Evolutionary conservation across 169 alveolate genomes (phyloP).

Genomic region (Plasmodium adleri): DNA sequence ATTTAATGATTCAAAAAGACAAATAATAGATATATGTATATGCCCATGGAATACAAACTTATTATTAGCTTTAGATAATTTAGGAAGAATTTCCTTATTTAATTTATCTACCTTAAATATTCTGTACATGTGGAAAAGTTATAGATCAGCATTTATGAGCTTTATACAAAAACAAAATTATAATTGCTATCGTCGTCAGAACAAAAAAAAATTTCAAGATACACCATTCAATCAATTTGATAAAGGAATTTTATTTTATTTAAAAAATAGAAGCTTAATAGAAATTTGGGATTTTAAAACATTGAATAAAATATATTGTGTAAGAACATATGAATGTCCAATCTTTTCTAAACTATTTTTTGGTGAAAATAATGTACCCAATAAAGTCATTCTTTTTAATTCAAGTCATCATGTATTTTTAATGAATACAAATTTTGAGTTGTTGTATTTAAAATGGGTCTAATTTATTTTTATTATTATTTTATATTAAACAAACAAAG

Average conservation of each 20-base stretch:
- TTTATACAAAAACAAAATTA: conserved; percentile 18
- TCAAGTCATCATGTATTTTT: conserved; percentile 38
- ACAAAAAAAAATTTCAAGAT: neutral
- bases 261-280: conserved; percentile 55
- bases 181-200: neutral
- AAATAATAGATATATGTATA: conserved; percentile 52
- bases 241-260: conserved; percentile 60
- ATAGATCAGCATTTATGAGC: conserved; percentile 61
- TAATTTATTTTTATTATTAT: neutral
- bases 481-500: too few relatives aligned
- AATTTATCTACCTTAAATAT: conserved; percentile 38
- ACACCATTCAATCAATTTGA: neutral
- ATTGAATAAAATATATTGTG: conserved; percentile 36
- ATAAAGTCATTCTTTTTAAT: conserved; percentile 40
- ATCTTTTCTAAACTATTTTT: conserved; percentile 41
- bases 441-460: conserved; percentile 50
- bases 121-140: conserved; percentile 73
- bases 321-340: conserved; percentile 51
- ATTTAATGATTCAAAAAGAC: conserved; percentile 70
- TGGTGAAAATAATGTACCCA: conserved; percentile 25
- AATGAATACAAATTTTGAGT: conserved; percentile 47
- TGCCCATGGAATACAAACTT: conserved; percentile 68
- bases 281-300: conserved; percentile 72
- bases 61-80: conserved; percentile 43
- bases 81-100: conserved; percentile 50